A percentile compares a stretch with the other conserved stretches of the same genome.
These are phyloP conservation scores for Citrus sinensis DNA, from an alignment of 345 rosid species.

Conservation along the genomic window DVS_A1.0 CM039162.1:27797501-27798000, in stretches of 20 bases:
- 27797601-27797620: too few relatives aligned
- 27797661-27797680: too few relatives aligned
- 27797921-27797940: conserved; percentile 57
- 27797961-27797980: background rate
- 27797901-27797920: conserved; percentile 68
- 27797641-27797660: too few relatives aligned
- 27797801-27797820: conserved; percentile 12
- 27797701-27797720: too few relatives aligned
- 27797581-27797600: too few relatives aligned
- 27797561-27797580: too few relatives aligned
- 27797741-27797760: background rate
- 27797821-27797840: conserved; percentile 18
- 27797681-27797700: too few relatives aligned
- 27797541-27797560: too few relatives aligned
- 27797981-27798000: background rate
- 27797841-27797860: conserved; percentile 64
- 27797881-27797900: conserved; percentile 63
- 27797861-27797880: conserved; percentile 74
- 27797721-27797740: too few relatives aligned
- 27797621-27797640: too few relatives aligned
- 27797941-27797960: background rate
- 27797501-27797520: too few relatives aligned
- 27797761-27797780: background rate
- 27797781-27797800: background rate
- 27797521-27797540: too few relatives aligned